Evolutionary conservation across 164 flowering plant species (phyloP), one percentile per base, ranked within the genome.

Genomic region (Houttuynia cordata): DNA sequence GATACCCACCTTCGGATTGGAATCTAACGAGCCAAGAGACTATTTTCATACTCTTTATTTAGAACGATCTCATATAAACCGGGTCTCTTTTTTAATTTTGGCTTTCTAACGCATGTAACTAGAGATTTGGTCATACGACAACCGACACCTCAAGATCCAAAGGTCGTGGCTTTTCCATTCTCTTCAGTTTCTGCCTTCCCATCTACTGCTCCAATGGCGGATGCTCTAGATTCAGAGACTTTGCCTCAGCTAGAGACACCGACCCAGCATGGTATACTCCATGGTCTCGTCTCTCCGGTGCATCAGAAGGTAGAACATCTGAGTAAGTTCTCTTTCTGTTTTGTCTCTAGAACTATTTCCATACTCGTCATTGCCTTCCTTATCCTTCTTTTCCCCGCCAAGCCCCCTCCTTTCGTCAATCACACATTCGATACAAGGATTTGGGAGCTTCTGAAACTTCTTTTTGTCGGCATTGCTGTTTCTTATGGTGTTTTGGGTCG

Each of bases 371-470:
- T 80, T 58, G 69, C 85, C 53, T 63, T 74, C 56, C 56, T 72
- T 21, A 57, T 91, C 34, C 83, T 87, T 1, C 65, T 88, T 42
- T 79, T 85, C 62, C 88, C 96, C 71, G 78, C 88, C 24, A 77
- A 83, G 73, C 86, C 97, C 2, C 94, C 97, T 56, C 87, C 80
- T 9, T 80, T 82, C 72, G 60, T 83, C 34, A 81, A 72, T 76
- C 86, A 86, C 58, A 72, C 76, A 8, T 10, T 81, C 1, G 45
- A 78, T 50, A 70, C 75, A 37, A 75, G 84, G 77, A 73, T 81
- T 63, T 93, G 97, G 96, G 97, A 93, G 78, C 84, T 93, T 67
- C 75, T 93, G 12, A 95, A 85, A 72, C 86, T 92, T 53, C 65
- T 89, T 13, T 77, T 89, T 56, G 96, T 89, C 20, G 99, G 99